Evolutionary conservation across 345 rosid genomes (phyloP).

Genomic region (Atalantia buxifolia): DNA sequence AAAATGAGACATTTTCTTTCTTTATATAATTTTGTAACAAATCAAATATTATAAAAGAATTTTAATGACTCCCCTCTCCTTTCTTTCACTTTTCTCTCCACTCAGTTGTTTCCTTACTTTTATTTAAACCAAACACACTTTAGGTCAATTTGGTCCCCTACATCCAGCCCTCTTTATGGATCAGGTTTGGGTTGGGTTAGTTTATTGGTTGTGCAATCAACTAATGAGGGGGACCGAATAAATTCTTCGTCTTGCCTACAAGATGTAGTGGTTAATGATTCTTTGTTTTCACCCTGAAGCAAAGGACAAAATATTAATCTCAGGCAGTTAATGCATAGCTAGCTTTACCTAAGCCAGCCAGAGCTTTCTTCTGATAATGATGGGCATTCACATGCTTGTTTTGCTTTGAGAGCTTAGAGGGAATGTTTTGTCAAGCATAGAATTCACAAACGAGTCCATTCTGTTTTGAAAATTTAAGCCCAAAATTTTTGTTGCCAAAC

Average conservation of each 20-base stretch:
- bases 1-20: too few species aligned
- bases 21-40: too few species aligned
- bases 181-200: neutral
- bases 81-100: too few species aligned
- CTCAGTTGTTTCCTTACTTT: too few species aligned
- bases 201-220: neutral
- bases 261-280: neutral
- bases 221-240: conserved; percentile 6
- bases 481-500: neutral
- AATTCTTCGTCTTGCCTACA: neutral
- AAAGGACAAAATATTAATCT: neutral
- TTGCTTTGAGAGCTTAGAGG: neutral
- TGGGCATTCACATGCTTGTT: neutral
- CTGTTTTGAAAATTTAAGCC: neutral
- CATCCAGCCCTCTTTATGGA: neutral
- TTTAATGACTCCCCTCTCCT: too few species aligned
- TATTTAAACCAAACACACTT: too few species aligned
- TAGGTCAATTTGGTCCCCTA: conserved; percentile 7
- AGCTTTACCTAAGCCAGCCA: neutral
- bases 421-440: neutral
- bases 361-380: neutral
- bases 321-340: neutral
- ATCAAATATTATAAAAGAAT: too few species aligned
- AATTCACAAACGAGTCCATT: neutral
- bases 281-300: conserved; percentile 1